Evolutionary conservation across 306 rosid genomes (phyloP), one percentile per base, ranked within the genome.

Genomic region (Vigna angularis): DNA sequence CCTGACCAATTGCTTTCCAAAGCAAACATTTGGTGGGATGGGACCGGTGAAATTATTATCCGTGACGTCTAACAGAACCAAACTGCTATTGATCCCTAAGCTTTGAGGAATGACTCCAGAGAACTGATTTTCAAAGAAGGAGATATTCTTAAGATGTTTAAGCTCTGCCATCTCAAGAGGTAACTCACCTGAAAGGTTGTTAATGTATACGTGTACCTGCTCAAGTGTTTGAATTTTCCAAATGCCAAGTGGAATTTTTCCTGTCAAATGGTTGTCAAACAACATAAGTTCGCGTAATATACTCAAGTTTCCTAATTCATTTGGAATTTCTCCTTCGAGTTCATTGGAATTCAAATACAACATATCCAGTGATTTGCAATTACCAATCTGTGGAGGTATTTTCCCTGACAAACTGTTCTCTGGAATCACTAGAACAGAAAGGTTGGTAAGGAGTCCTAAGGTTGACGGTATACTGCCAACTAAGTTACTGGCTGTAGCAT

Each of bases 211-310:
- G 58, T 70, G 84, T 73, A 91, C 32, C 18, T 87, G 65, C 82
- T 81, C 58, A 65, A 93, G 97, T 66, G 81, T 89, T 50, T 79
- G 87, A 82, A 90, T 91, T 89, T 89, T 91, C 98, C 98, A 94
- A 38, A 94, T 70, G 47, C 94, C 77, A 7, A 74, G 72, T 9
- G 98, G 98, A 84, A 94, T 87, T 75, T 89, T 87, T 14, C 97
- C 98, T 0, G 64, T 83, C 81, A 94, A 72, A 47, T 2, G 49
- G 82, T 91, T 94, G 3, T 72, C 38, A 48, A 45, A 90, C 81
- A 91, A 82, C 42, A 76, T 65, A 71, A 94, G 87, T 20, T 83
- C 87, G 17, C 38, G 61, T 69, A 94, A 72, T 52, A 76, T 57
- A 65, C 84, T 79, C 83, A 91, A 75, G 71, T 73, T 82, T n/a